Evolutionary conservation across 371 early-diverging fungal species (phyloP), one percentile per base, ranked within the genome.

Genomic region (Catenaria anguillulae): DNA sequence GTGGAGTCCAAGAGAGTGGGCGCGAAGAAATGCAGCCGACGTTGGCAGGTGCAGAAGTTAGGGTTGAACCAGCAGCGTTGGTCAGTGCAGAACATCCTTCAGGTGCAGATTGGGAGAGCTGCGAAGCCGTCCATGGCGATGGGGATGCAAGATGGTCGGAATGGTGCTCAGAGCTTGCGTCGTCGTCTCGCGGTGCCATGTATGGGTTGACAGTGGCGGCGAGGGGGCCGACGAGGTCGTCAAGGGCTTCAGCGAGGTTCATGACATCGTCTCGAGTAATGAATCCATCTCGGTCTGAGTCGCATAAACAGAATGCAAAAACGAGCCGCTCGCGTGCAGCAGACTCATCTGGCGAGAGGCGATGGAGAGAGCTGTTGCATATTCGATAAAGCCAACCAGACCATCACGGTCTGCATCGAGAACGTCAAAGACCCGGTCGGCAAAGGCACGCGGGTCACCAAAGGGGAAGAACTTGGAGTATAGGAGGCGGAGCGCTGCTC

Each of bases 401-500:
- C 93, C 92, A 67, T 88, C 87, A 68, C 85, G 83, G 70, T 93
- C 87, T 43, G 76, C 73, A 67, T 93, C 94, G 75, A 93, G 93
- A 46, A 92, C 84, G 56, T 85, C 78, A 66, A 93, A 92, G 2
- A 89, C 90, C 72, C 88, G 84, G 65, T 91, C 89, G 24, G 94
- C 90, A 73, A 92, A 97, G 35, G 78, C 75, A 58, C 87, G 80
- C 5, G 94, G 80, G 71, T 97, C 93, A 35, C 95, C 95, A 70
- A 97, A 95, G 15, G 97, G 94, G 67, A 94, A 97, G 76, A 91
- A 95, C 67, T 88, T 88, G 72, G 94, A 90, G 76, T 93, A 97
- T 46, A 95, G 91, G 65, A 87, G 85, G 72, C 85, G 85, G 66
- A 97, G 94, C 64, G 90, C 90, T 19, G 81, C 73, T 69, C 83